Evolutionary conservation across 805 yeast genomes (phyloP).

Genomic region (Debaryomyces hansenii): DNA sequence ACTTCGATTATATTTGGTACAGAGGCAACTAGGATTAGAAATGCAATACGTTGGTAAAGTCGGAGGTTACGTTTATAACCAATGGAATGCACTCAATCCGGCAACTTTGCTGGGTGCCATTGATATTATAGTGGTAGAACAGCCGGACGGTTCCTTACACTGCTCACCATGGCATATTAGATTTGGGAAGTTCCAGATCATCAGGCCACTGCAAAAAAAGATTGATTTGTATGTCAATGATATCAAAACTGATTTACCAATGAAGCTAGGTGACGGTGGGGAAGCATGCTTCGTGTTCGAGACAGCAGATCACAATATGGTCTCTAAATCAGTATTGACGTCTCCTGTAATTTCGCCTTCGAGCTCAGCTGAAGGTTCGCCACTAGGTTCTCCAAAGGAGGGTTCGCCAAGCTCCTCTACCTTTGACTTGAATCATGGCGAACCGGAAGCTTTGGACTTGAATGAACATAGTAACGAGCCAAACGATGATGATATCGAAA

Average conservation of each 20-base stretch:
- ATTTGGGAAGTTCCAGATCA: conserved; percentile 89
- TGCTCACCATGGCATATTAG: conserved; percentile 97
- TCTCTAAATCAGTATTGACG: conserved; percentile 78
- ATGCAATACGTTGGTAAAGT: conserved; percentile 99
- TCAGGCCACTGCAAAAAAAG: conserved; percentile 93
- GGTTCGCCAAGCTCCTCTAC: conserved; percentile 4
- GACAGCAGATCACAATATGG: conserved; percentile 56
- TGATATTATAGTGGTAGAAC: conserved; percentile 93
- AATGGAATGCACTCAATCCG: conserved; percentile 96
- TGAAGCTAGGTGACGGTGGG: conserved; percentile 97
- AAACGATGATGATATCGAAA: conserved; percentile 27
- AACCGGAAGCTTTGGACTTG: conserved; percentile 39
- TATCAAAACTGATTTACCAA: conserved; percentile 75
- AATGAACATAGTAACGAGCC: conserved; percentile 9
- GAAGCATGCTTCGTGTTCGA: conserved; percentile 97
- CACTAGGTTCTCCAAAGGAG: conserved; percentile 19
- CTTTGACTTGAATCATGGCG: conserved; percentile 16
- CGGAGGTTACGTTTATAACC: conserved; percentile 90
- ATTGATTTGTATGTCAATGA: conserved; percentile 89
- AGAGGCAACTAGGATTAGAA: not conserved
- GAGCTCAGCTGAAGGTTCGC: conserved; percentile 56
- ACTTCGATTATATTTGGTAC: too few species aligned
- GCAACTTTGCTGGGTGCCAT: conserved; percentile 96
- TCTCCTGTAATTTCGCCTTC: conserved; percentile 79
- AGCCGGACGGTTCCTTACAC: conserved; percentile 73